Percentiles rank a stretch among this genome's conserved stretches.
These are phyloP conservation scores for Phytophthora hibernalis DNA, from an alignment of 352 stramenopile genomes.

Conservation along the genomic window DNA sequence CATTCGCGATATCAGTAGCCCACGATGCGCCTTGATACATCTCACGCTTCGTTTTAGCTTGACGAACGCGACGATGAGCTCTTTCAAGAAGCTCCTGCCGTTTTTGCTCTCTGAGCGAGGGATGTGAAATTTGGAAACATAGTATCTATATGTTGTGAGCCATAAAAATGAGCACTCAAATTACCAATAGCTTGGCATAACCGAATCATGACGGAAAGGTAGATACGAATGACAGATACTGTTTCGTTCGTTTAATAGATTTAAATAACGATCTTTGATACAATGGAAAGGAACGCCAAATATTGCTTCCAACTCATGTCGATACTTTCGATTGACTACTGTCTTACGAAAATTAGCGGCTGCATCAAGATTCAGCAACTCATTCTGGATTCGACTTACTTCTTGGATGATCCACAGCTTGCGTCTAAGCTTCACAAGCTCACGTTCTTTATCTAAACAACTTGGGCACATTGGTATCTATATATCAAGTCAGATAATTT, in stretches of 20 bases:
- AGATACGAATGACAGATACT: constrained; percentile 11
- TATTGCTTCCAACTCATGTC: constrained; percentile 1
- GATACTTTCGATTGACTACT: constrained; percentile 4
- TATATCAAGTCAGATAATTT: constrained; percentile 12
- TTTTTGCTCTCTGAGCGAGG: too few relatives aligned
- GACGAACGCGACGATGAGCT: constrained; percentile 14
- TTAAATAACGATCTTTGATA: constrained; percentile 11
- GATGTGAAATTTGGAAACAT: not conserved
- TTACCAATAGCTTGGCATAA: constrained; percentile 12
- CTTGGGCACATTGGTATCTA: constrained; percentile 7
- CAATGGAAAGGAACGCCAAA: constrained; percentile 15
- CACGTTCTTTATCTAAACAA: constrained; percentile 15
- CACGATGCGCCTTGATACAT: constrained; percentile 30
- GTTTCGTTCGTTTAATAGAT: too few relatives aligned
- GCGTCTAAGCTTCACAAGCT: constrained; percentile 10
- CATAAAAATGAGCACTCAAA: constrained; percentile 1
- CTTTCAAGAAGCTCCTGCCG: constrained; percentile 13
- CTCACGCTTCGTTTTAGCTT: constrained; percentile 16
- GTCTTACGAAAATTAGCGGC: constrained; percentile 12
- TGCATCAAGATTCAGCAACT: constrained; percentile 7
- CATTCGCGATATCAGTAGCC: constrained; percentile 29
- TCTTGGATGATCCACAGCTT: constrained; percentile 21
- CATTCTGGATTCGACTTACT: constrained; percentile 10
- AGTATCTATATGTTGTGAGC: constrained; percentile 1
- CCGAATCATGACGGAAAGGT: constrained; percentile 6